Conservation (phyloP, 2,329 filamentous ascomycete genomes). For the Xylaria polymorpha region DNA sequence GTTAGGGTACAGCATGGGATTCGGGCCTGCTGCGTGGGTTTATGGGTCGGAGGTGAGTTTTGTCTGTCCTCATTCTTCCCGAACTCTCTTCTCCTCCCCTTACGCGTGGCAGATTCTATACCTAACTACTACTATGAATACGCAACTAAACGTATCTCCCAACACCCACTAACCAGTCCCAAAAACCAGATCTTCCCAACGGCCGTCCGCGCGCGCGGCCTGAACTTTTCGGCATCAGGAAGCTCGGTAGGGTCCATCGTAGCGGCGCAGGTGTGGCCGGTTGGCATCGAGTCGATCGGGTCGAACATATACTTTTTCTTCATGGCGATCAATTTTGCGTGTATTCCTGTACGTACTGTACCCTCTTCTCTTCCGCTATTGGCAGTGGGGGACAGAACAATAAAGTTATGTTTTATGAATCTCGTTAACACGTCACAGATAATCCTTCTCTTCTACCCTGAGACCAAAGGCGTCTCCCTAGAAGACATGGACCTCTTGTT, state of each 20-base stretch:
- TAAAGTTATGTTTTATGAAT: neutral
- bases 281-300: conserved; percentile 62
- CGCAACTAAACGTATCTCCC: too few relatives aligned
- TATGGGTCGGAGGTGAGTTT: conserved; percentile 65
- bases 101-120: too few relatives aligned
- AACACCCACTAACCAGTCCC: too few relatives aligned
- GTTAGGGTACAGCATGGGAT: conserved; percentile 67
- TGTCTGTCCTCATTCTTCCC: too few relatives aligned
- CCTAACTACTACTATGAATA: too few relatives aligned
- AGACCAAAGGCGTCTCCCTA: conserved; percentile 46
- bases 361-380: neutral
- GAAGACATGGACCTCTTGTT: conserved; percentile 49
- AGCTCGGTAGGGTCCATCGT: conserved; percentile 67
- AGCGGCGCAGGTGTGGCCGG: conserved; percentile 66
- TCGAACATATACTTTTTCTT: conserved; percentile 68
- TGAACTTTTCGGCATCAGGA: conserved; percentile 66
- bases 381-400: too few relatives aligned
- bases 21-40: conserved; percentile 68
- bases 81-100: too few relatives aligned
- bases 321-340: conserved; percentile 63
- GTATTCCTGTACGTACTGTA: conserved; percentile 54
- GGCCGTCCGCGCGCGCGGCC: conserved; percentile 64
- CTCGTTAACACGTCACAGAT: conserved; percentile 36
- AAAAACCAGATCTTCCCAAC: conserved; percentile 71
- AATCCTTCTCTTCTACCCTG: conserved; percentile 47